A percentile compares a stretch with the other conserved stretches of the same genome.
Conservation (phyloP, 2,329 filamentous ascomycete genomes). For the Aspergillus fructus region DNA sequence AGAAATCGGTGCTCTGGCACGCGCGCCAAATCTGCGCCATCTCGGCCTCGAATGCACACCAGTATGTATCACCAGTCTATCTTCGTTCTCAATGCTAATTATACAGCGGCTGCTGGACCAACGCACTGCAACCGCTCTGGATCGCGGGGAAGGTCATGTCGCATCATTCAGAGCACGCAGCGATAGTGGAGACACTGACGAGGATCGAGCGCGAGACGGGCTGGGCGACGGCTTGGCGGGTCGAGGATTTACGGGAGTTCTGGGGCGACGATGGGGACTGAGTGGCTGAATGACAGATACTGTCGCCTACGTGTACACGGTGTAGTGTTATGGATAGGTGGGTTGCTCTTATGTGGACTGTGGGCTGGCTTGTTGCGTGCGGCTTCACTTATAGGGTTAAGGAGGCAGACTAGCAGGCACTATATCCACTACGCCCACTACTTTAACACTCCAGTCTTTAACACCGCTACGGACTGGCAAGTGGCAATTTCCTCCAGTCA, state of each 20-base stretch:
- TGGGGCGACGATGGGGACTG: constrained; percentile 45
- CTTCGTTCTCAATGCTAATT: background rate
- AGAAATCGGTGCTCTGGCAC: constrained; percentile 49
- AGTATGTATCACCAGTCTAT: constrained; percentile 21
- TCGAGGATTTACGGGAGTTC: constrained; percentile 52
- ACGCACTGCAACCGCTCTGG: constrained; percentile 49
- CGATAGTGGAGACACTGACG: constrained; percentile 49
- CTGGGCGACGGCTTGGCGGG: constrained; percentile 55
- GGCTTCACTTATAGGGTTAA: too few relatives aligned
- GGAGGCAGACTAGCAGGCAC: too few relatives aligned
- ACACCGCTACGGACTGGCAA: background rate
- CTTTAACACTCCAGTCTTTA: background rate
- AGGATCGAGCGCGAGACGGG: constrained; percentile 54
- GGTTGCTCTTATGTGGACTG: too few relatives aligned
- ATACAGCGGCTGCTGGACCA: constrained; percentile 43
- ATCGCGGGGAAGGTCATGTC: constrained; percentile 50
- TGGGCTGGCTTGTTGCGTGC: too few relatives aligned
- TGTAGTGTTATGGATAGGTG: background rate
- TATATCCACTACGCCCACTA: too few relatives aligned
- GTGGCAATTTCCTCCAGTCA: background rate
- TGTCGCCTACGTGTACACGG: too few relatives aligned
- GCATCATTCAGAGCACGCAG: constrained; percentile 44
- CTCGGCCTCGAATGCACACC: constrained; percentile 45
- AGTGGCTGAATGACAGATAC: background rate
- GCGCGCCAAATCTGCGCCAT: constrained; percentile 49